Conservation (phyloP, 208 protist species). For the Trypanosoma scelopori region DNA sequence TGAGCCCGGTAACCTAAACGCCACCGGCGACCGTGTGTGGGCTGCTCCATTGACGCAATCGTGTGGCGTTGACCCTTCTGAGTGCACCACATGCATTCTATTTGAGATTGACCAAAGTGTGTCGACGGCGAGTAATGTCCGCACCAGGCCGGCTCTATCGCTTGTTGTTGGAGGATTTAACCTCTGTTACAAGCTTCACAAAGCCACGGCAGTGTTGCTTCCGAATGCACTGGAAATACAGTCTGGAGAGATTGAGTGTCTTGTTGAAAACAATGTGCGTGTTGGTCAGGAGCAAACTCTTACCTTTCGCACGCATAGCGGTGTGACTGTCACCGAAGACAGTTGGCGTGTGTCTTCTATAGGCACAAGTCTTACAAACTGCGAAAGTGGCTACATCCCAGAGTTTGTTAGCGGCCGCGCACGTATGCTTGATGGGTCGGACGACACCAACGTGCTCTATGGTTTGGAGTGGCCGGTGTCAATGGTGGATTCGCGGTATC, state of each 20-base stretch:
- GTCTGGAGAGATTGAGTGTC: conserved; percentile 63
- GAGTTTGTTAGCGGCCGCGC: conserved; percentile 57
- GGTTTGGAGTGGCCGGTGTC: conserved; percentile 78
- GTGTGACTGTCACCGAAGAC: conserved; percentile 52
- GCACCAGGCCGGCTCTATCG: conserved; percentile 41
- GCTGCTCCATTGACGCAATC: conserved; percentile 51
- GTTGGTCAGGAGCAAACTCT: conserved; percentile 63
- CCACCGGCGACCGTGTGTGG: conserved; percentile 56
- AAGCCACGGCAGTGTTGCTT: conserved; percentile 64
- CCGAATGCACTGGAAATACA: conserved; percentile 43
- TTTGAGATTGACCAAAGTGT: conserved; percentile 44
- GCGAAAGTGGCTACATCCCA: conserved; percentile 48
- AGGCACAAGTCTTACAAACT: conserved; percentile 44
- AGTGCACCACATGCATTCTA: conserved; percentile 52
- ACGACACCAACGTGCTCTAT: conserved; percentile 63
- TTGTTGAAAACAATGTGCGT: conserved; percentile 46
- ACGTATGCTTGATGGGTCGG: conserved; percentile 21
- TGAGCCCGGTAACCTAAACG: conserved; percentile 36
- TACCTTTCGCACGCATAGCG: conserved; percentile 56
- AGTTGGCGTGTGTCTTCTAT: conserved; percentile 82
- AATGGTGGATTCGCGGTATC: conserved; percentile 59
- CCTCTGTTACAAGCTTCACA: conserved; percentile 74
- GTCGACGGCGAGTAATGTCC: conserved; percentile 37
- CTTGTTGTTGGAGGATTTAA: conserved; percentile 54
- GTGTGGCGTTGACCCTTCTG: conserved; percentile 46